Evolutionary conservation across 2,329 filamentous ascomycete species (phyloP), one percentile per base, ranked within the genome.

Genomic region (Botrytis hyacinthi): DNA sequence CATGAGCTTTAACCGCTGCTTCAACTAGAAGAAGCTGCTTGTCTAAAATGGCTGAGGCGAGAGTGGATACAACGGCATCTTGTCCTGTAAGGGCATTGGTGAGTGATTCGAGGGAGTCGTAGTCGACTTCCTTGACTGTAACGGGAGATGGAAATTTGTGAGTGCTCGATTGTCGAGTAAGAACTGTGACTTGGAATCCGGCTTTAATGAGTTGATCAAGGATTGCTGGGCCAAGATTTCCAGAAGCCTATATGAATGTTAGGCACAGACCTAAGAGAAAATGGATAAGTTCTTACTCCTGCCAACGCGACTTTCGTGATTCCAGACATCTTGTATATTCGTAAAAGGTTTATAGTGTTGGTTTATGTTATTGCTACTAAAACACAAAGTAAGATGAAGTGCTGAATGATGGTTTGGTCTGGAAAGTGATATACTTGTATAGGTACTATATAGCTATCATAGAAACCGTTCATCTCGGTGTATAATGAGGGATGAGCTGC

Each of bases 1-100:
- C 87, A n/a, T 87, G 86, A 1, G 88, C 88, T 42, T 84, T 84
- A 57, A 87, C 83, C n/a, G 88, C 85, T 1, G 89, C 89, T 69
- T 91, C 86, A 69, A 90, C 85, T 72, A 90, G 80, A 63, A 82
- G 35, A 20, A 73, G 73, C 81, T 62, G 82, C 79, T 44, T 71
- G 14, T 73, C 73, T 14, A 75, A 44, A 20, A 63, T 74, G 5
- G 26, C 29, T 12, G 29, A n/a, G n/a, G 57, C 70, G 7, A 79
- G 70, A 1, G 74, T 76, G 48, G 75, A 78, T 22, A 79, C 75
- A 44, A 79, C 63, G 46, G 63, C 78, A 66, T 79, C 76, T 59
- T 78, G 75, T 7, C 77, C 77, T 42, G 73, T 73, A 29, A 79
- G 74, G 14, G 75, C 75, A 20, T 86, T 81, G 7, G 65, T 67